Evolutionary conservation across 257 asterid genomes (phyloP), one percentile per base, ranked within the genome.

Genomic region (Solanum appendiculatum): DNA sequence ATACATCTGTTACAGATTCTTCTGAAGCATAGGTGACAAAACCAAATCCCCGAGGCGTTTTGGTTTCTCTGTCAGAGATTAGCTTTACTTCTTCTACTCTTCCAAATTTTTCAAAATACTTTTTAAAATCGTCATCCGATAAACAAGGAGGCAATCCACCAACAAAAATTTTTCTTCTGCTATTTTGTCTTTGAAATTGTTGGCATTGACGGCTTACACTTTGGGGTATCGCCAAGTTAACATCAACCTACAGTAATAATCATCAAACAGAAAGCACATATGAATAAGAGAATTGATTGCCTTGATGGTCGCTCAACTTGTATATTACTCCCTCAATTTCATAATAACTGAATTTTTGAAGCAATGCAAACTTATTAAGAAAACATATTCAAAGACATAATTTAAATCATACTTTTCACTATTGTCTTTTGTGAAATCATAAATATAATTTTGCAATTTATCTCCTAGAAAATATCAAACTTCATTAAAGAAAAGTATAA

Each of bases 81-180:
- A 88, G 58, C 4, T 60, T 84, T 4, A 83, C 73, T 39, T 70
- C 83, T n/a, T 3, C 16, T 20, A 83, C 40, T 25, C 10, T 64
- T 8, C 90, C 91, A 66, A 58, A 90, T 5, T 18, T n/a, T 37
- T 68, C 83, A 42, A 90, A 88, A 7, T 83, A 86, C 8, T 8
- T 16, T 46, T 31, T 81, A 5, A 88, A 78, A 2, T 84, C 89
- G 42, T 86, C 63, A 12, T 36, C 33, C 4, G 82, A 40, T 29
- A 88, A 27, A 75, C 4, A 7, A 0, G 18, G 5, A 31, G 90
- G 90, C 77, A 86, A 68, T 29, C 92, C 92, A 34, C 92, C 90
- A 10, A 90, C 89, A 75, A 88, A 90, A 29, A 88, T 42, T 46
- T 86, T 90, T 40, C 81, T 88, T 33, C 15, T 39, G n/a, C 18